phyloP scores from a whole-genome alignment of 352 stramenopile species.

The Pythium guiyangense region DNA sequence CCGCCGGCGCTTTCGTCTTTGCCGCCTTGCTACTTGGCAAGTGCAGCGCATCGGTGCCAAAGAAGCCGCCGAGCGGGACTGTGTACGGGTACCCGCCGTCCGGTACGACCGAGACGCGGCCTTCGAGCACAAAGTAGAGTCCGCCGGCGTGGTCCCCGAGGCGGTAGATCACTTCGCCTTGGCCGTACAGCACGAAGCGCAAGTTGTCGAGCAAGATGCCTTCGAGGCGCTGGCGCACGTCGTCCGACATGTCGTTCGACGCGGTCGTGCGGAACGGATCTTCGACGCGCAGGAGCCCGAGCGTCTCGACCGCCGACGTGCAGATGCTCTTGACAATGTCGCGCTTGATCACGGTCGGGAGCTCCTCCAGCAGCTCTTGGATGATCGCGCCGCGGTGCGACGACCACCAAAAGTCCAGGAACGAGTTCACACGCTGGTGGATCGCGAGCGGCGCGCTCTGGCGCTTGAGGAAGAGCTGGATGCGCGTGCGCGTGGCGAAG shows the following conservation, averaged over 20 bases:
- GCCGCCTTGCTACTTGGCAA: not conserved
- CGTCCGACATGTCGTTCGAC: not conserved
- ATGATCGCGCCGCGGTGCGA: conserved; percentile 59
- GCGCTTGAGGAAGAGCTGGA: conserved; percentile 60
- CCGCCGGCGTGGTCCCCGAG: conserved; percentile 40
- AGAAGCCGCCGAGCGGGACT: conserved; percentile 41
- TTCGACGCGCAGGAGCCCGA: conserved; percentile 21
- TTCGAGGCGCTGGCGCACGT: conserved; percentile 30
- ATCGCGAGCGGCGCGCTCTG: conserved; percentile 48
- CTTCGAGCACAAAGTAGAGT: conserved; percentile 51
- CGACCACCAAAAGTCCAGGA: conserved; percentile 70
- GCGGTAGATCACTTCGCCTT: conserved; percentile 58
- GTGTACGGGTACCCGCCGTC: conserved; percentile 22
- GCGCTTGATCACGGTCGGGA: conserved; percentile 45
- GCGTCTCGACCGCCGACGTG: conserved; percentile 35
- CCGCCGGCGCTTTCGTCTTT: not conserved
- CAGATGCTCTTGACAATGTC: conserved; percentile 62
- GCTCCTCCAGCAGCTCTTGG: conserved; percentile 46
- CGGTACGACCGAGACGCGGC: conserved; percentile 24
- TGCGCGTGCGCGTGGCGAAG: conserved; percentile 44
- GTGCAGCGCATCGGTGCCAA: conserved; percentile 36
- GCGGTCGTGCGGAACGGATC: conserved; percentile 12
- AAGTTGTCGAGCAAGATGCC: conserved; percentile 46
- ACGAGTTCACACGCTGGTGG: conserved; percentile 56
- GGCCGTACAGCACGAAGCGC: conserved; percentile 55